Conservation (phyloP, 2,329 filamentous ascomycete species). For the Trichophaea hybrida region DNA sequence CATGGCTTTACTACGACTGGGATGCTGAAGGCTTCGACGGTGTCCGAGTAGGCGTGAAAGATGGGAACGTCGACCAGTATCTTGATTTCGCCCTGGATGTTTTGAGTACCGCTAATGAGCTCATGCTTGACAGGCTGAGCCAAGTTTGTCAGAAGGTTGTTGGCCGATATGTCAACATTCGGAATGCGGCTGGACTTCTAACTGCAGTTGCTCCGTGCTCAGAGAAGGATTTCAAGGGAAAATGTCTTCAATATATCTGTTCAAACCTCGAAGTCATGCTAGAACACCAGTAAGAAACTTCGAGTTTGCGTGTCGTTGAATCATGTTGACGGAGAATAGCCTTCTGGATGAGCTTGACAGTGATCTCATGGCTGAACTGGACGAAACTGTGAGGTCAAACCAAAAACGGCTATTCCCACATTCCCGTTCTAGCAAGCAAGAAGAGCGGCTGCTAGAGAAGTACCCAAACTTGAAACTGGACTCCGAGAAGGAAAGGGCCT, state of each 20-base stretch:
- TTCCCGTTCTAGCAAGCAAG: slow-evolving; percentile 51
- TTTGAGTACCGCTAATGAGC: slow-evolving; percentile 75
- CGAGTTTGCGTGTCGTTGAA: not conserved
- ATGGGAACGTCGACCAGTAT: slow-evolving; percentile 60
- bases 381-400: slow-evolving; percentile 64
- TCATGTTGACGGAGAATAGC: slow-evolving; percentile 30
- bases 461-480: slow-evolving; percentile 34
- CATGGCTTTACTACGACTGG: slow-evolving; percentile 69
- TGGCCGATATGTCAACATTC: slow-evolving; percentile 67
- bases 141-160: slow-evolving; percentile 78
- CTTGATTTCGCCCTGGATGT: slow-evolving; percentile 83
- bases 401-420: slow-evolving; percentile 66
- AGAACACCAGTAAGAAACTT: slow-evolving; percentile 53
- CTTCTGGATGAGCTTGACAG: slow-evolving; percentile 74
- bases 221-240: slow-evolving; percentile 72
- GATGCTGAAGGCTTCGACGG: slow-evolving; percentile 70
- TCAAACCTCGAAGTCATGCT: slow-evolving; percentile 83
- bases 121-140: slow-evolving; percentile 85
- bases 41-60: slow-evolving; percentile 39
- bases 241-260: slow-evolving; percentile 78
- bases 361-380: slow-evolving; percentile 66
- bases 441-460: slow-evolving; percentile 32
- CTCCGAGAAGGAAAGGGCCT: slow-evolving; percentile 32
- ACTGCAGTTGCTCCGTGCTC: slow-evolving; percentile 76
- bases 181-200: slow-evolving; percentile 72